Base-by-base conservation (phyloP, 257 asterid species). In the Solanum appendiculatum region DNA sequence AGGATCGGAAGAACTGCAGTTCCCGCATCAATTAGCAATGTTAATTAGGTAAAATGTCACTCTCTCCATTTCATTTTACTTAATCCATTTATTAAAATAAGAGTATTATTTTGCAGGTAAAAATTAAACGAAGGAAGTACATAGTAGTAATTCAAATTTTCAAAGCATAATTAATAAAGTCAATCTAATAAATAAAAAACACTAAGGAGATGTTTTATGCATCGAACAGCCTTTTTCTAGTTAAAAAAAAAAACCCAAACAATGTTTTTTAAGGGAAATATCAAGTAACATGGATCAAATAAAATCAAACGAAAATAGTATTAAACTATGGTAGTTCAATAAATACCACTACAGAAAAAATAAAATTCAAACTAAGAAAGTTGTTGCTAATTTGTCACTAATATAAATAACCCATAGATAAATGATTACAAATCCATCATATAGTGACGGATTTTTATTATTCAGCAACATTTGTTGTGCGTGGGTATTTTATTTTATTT, bases 191-290 rank as follows among this genome's bases (percentile, higher is more conserved):
- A 40, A 10, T 46, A 20, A 56, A 0, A 60, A 60, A n/a, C 2
- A 11, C 1, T 9, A 10, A 63, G 12, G 7, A 0, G 0, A n/a
- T 60, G 3, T 1, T 9, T n/a, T 23, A 60, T 23, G 31, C 7
- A 0, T 60, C 5, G 2, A 23, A 0, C 3, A 23, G 0, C 9
- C 27, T 23, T 0, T 9, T 23, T 9, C 5, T 60, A 23, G 10
- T 9, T n/a, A n/a, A 60, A n/a, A 60, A 60, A 2, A 4, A 58
- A 56, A 0, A 6, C 5, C 0, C 31, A 0, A 60, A 21, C 3
- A 60, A 23, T n/a, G 0, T 23, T 27, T 23, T 60, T 23, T 60
- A 3, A 9, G 23, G n/a, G 15, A 1, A 1, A 4, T 23, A 58
- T 9, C 7, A 60, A 60, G 31, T 60, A 60, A 60, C 3, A 6